These are phyloP conservation scores for Peniophora sp. DNA, from an alignment of 1,284 basidiomycete species.

Conservation along the genomic window DNA sequence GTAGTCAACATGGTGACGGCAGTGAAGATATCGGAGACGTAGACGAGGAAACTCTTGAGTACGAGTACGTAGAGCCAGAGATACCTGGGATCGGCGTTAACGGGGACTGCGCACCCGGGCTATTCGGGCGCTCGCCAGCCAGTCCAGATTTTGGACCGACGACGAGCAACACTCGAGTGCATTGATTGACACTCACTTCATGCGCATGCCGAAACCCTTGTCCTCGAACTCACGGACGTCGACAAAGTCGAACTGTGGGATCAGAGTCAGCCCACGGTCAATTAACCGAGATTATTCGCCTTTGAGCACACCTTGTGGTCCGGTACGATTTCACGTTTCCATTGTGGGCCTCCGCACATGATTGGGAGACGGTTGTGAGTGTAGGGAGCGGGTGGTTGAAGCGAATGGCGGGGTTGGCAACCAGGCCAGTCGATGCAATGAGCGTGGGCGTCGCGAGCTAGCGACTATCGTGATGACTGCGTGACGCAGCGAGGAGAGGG, in stretches of 20 bases:
- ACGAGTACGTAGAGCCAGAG: conserved; percentile 87
- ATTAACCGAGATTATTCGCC: not conserved
- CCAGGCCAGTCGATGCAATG: conserved; percentile 32
- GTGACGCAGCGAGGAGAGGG: conserved; percentile 9
- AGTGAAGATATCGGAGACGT: conserved; percentile 96
- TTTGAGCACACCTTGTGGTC: conserved; percentile 82
- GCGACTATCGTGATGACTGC: no score
- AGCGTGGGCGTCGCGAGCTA: conserved; percentile 1
- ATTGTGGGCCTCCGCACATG: conserved; percentile 75
- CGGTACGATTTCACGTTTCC: conserved; percentile 96
- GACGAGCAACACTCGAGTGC: not conserved
- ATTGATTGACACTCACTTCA: conserved; percentile 55
- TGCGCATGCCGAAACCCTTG: conserved; percentile 77
- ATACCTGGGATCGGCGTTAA: conserved; percentile 51
- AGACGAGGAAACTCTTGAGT: conserved; percentile 93
- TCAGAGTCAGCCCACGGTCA: conserved; percentile 4
- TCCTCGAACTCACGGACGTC: conserved; percentile 89
- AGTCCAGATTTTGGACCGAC: no score
- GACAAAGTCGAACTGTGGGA: conserved; percentile 87
- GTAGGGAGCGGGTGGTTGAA: conserved; percentile 14
- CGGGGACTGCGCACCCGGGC: conserved; percentile 6
- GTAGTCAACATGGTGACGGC: conserved; percentile 96
- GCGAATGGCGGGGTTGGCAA: conserved; percentile 24
- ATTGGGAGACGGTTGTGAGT: conserved; percentile 17
- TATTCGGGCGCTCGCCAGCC: no score